These are phyloP conservation scores for Xylaria sp. DNA, from an alignment of 2,329 filamentous ascomycete genomes.

Conservation along the genomic window DNA sequence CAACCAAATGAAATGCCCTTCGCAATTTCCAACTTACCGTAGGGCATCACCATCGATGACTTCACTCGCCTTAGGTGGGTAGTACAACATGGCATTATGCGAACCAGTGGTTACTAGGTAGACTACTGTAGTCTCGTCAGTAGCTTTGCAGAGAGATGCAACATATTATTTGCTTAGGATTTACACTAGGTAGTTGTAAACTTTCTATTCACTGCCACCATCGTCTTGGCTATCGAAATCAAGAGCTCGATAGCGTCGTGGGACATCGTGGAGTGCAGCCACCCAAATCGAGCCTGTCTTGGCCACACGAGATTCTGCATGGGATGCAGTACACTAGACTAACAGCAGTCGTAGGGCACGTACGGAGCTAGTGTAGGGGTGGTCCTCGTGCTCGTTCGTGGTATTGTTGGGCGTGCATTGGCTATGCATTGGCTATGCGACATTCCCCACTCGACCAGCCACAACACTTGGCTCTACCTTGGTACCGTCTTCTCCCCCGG, in stretches of 20 bases:
- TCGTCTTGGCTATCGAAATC: neutral
- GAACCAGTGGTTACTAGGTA: no score
- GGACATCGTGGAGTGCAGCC: slow-evolving; percentile 20
- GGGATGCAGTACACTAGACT: slow-evolving; percentile 21
- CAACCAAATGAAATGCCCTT: no score
- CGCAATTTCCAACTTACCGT: no score
- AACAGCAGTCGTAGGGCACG: no score
- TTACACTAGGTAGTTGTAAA: no score
- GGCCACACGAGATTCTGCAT: slow-evolving; percentile 19
- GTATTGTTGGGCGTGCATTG: neutral
- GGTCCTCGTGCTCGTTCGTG: slow-evolving; percentile 1
- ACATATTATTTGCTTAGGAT: neutral
- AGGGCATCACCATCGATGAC: no score
- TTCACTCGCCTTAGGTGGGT: no score
- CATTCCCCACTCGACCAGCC: slow-evolving; percentile 11
- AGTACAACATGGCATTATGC: no score
- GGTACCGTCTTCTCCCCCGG: neutral
- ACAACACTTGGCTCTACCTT: slow-evolving; percentile 5
- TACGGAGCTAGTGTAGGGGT: neutral
- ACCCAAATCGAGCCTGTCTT: slow-evolving; percentile 15
- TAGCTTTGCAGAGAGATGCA: neutral
- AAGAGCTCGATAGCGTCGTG: neutral
- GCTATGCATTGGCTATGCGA: neutral
- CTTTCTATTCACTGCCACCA: no score
- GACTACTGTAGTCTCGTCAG: no score